Base-by-base conservation (phyloP, 768 basidiomycete genomes). In the Phylloporus arenicola region DNA sequence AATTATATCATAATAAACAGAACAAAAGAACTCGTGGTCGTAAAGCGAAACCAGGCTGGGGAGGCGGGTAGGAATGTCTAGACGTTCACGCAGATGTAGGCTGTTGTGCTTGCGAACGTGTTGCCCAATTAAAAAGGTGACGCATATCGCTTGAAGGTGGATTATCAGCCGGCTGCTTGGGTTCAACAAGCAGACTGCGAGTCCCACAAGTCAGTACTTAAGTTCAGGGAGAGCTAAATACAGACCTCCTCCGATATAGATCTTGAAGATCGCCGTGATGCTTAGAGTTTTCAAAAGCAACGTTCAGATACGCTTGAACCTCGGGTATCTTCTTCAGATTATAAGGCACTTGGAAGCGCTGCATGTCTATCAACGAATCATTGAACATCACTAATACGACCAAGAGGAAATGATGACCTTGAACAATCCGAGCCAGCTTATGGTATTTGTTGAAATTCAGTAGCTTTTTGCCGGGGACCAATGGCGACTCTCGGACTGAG, bases 401-500 rank as follows among this genome's bases (percentile, higher is more conserved):
- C 35, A 48, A 24, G 10, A 9, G 7, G 25, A n/a, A 35, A 30
- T 1, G 45, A 69, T 60, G 57, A 81, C 88, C 88, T 73, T 88
- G 84, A 39, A 92, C 79, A 57, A 95, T 92, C 61, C 84, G 77
- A 30, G 86, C 86, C 51, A 94, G 77, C 64, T 91, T 95, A 62
- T 88, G 87, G 60, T 96, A 98, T 68, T 96, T 95, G 69, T 94
- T 95, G 63, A 96, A 93, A 69, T 99, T 99, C 64, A 98, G 77
- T 34, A 99, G 71, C 59, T 83, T 88, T 69, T 89, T 84, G 51
- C 78, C 78, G 1, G 86, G 75, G 47, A 83, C 83, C 50, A 81
- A 67, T 0, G 92, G 88, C 6, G 93, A 89, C 14, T 83, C 79
- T 56, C 95, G 80, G 58, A 86, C 75, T 13, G 88, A 86, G 14